Conservation (phyloP, 208 protist species). For the Leishmania aethiopica region DNA sequence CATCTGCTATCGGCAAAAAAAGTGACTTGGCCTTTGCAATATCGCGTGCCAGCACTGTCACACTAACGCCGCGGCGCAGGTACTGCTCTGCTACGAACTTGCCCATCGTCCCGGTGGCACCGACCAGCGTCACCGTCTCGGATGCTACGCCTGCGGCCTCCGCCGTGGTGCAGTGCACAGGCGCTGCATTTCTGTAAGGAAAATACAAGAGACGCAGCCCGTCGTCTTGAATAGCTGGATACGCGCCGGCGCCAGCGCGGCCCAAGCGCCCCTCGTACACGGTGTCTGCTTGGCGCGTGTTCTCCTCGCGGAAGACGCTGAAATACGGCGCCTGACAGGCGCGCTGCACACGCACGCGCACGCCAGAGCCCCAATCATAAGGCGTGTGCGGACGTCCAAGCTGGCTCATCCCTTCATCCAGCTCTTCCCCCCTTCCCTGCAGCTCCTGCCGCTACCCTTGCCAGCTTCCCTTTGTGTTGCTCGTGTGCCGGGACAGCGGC, state of each 20-base stretch:
- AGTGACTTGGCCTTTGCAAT: conserved; percentile 47
- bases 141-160: conserved; percentile 1
- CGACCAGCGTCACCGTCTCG: conserved; percentile 52
- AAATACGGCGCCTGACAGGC: conserved; percentile 53
- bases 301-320: conserved; percentile 75
- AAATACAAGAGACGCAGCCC: conserved; percentile 39
- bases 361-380: conserved; percentile 40
- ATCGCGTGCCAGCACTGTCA: conserved; percentile 57
- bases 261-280: conserved; percentile 29
- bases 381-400: neutral
- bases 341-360: conserved; percentile 49
- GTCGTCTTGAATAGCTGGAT: conserved; percentile 29
- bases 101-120: conserved; percentile 49
- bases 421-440: neutral
- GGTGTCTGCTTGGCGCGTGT: conserved; percentile 39
- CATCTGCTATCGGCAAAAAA: conserved; percentile 52
- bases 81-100: conserved; percentile 77
- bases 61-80: conserved; percentile 61
- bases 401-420: conserved; percentile 15
- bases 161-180: conserved; percentile 6
- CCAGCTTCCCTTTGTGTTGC: neutral
- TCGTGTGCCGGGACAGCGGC: neutral
- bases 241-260: neutral
- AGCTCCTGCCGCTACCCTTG: neutral
- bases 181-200: conserved; percentile 37